Evolutionary conservation across 331 rosid species (phyloP), one percentile per base, ranked within the genome.

Genomic region (Rhamnella rubrinervis): DNA sequence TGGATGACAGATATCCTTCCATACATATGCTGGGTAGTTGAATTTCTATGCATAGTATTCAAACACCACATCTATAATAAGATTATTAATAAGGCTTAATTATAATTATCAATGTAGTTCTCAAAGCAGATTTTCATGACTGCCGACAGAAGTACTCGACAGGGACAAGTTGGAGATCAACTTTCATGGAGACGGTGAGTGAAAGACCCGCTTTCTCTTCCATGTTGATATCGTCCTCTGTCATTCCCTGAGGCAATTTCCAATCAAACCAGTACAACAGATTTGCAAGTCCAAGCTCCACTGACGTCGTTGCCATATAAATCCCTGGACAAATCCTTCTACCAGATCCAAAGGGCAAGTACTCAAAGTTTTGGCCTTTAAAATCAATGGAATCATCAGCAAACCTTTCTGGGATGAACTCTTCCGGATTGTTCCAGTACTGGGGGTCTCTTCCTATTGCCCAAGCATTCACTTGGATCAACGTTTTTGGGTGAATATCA

Each of bases 401-500:
- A 59, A 83, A 79, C 63, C 87, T 70, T 59, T 76, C 80, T 4
- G 87, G 82, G 35, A 62, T 40, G 59, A 76, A 83, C 28, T 83
- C 82, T 58, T 73, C 78, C 14, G 84, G 80, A 28, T 66, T 39
- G 7, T 14, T 53, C 84, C 78, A 83, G 25, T 11, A 20, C 4
- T 57, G 7, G 2, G 82, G 82, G 17, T 79, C 84, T 60, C 84
- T 28, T 50, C 75, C 71, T 3, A 79, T 79, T 15, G 75, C 82
- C 82, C 78, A 76, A 7, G n/a, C 75, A 4, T 83, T 79, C 1
- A 83, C 61, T 25, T 79, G 66, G 2, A 79, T 1, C 0, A 61
- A 2, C 0, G 70, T 68, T 35, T 65, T 73, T 0, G 84, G 82
- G 5, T 23, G 20, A 17, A 83, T 61, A 25, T 83, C 80, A 9